phyloP scores from a whole-genome alignment of 495 filamentous ascomycete species.

The Penicillium arizonense region DNA sequence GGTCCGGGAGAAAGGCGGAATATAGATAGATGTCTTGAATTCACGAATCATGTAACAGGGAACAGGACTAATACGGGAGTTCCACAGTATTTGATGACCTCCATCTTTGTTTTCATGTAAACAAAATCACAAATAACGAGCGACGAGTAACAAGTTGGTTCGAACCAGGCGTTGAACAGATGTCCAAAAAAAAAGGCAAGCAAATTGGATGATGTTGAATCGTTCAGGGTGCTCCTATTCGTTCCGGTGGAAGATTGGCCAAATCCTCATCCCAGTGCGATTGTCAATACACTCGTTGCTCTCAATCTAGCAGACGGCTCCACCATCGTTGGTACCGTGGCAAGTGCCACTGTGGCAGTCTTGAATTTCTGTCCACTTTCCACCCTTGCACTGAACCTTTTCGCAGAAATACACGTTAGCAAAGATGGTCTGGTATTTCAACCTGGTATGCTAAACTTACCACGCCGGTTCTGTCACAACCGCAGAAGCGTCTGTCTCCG shows the following conservation, averaged over 20 bases:
- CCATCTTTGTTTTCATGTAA: too few species aligned
- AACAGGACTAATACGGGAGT: too few species aligned
- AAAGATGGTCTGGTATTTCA: not conserved
- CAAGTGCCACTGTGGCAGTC: constrained; percentile 7
- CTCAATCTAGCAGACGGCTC: constrained; percentile 7
- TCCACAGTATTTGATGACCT: too few species aligned
- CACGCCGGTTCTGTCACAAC: constrained; percentile 14
- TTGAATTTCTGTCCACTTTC: constrained; percentile 11
- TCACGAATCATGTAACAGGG: too few species aligned
- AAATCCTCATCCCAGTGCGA: not conserved
- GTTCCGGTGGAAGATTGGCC: not conserved
- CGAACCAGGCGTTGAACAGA: too few species aligned
- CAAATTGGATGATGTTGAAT: constrained; percentile 4
- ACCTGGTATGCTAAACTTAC: constrained; percentile 1
- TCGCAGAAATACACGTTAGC: constrained; percentile 7
- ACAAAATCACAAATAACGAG: too few species aligned
- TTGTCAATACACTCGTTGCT: not conserved
- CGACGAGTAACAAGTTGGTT: too few species aligned
- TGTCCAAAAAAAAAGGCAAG: not conserved
- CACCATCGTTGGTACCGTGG: constrained; percentile 10
- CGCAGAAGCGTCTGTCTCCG: constrained; percentile 16
- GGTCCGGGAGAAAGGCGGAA: too few species aligned
- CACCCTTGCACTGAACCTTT: constrained; percentile 11
- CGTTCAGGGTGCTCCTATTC: not conserved
- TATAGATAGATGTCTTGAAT: too few species aligned